phyloP scores from a whole-genome alignment of 768 basidiomycete species.

The Pisolithus microcarpus region DNA sequence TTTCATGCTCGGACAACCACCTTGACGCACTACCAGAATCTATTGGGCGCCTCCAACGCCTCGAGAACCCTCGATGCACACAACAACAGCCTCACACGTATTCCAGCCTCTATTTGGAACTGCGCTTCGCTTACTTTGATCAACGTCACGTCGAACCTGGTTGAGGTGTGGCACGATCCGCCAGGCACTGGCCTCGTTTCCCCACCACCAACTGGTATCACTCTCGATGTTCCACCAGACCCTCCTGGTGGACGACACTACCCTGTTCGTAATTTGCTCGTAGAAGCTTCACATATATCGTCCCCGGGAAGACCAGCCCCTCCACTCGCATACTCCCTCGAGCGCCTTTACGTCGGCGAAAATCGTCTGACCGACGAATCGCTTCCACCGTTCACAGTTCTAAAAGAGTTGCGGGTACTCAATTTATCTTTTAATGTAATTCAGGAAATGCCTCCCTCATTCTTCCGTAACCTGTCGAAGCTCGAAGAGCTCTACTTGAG shows the following conservation, averaged over 20 bases:
- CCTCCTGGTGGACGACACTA: conserved; percentile 11
- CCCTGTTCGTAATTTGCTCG: conserved; percentile 30
- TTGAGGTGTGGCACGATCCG: conserved; percentile 67
- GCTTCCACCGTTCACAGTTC: conserved; percentile 63
- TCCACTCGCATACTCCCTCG: conserved; percentile 63
- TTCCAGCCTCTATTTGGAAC: conserved; percentile 77
- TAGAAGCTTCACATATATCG: conserved; percentile 22
- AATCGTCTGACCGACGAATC: conserved; percentile 79
- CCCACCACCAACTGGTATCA: conserved; percentile 15
- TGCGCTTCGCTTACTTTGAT: conserved; percentile 65
- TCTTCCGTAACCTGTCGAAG: conserved; percentile 60
- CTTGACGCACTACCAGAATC: conserved; percentile 67
- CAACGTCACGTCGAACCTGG: conserved; percentile 85
- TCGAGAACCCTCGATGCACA: conserved; percentile 80
- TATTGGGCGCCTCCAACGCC: conserved; percentile 68
- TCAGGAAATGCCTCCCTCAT: conserved; percentile 73
- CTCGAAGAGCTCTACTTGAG: conserved; percentile 88
- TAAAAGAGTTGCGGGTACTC: conserved; percentile 72
- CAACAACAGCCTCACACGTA: conserved; percentile 76
- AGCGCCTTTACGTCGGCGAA: conserved; percentile 82
- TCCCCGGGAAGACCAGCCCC: conserved; percentile 30
- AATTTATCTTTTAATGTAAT: conserved; percentile 96
- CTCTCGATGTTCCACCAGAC: conserved; percentile 15
- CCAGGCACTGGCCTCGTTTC: conserved; percentile 31
- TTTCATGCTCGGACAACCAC: conserved; percentile 90